Base-by-base conservation (phyloP, 2,329 filamentous ascomycete species). In the Aspergillus sergii region DNA sequence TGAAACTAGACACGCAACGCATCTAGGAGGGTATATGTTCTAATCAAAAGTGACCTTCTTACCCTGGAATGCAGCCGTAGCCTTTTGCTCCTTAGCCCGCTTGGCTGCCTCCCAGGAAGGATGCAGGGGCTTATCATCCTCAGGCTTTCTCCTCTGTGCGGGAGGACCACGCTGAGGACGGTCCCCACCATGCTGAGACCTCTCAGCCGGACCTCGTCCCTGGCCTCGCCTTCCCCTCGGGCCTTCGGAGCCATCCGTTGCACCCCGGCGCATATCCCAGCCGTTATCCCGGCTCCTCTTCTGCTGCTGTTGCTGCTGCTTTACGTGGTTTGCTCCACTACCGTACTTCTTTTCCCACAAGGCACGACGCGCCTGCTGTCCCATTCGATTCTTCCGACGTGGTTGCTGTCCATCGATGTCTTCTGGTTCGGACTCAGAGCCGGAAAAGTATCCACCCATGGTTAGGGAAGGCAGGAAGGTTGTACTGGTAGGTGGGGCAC, bases 21-120 rank as follows among this genome's bases (percentile, higher is more conserved):
- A 32, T 51, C 16, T 34, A 51, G 36, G 34, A 34, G 21, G 53
- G 64, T 69, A 70, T 68, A 70, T 65, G 55, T 54, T 67, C 26
- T 76, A 89, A 73, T 88, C 86, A 76, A 90, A 90, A 9, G 82
- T 82, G 57, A 89, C 82, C 78, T 88, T 89, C 80, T 85, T 89
- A 30, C 87, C 87, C 60, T 81, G 72, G 66, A 88, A 87, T n/a
- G 80, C 74, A 50, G 80, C 81, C 28, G 74, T 78, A 30, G 80
- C 77, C 39, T 74, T 75, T 71, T 81, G 81, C 64, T 81, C 78
- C 77, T 89, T 89, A 16, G 84, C 83, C 71, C 81, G 81, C 78
- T 85, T 86, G 34, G 85, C 86, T 8, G 88, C 88, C 73, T 86
- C 83, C 88, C 88, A 90, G 60, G 85, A 88, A 23, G 88, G 88